phyloP scores from a whole-genome alignment of 352 stramenopile genomes.

The Phytopythium chamaehyphon region DNA sequence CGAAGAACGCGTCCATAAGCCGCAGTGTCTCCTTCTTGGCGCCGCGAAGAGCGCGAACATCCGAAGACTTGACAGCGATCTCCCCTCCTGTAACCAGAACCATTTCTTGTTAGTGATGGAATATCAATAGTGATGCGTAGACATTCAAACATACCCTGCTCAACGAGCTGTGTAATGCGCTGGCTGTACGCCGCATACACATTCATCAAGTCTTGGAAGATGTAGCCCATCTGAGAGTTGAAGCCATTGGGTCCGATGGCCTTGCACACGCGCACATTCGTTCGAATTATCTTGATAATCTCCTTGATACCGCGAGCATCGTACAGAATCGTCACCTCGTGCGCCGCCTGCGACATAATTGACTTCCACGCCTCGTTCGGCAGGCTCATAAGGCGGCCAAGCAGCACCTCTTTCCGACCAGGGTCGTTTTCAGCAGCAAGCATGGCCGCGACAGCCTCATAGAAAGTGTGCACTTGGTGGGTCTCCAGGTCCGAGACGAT shows the following conservation, averaged over 20 bases:
- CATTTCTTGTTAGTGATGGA: neutral
- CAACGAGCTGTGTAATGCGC: constrained; percentile 90
- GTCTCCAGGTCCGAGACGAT: constrained; percentile 98
- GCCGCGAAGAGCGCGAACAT: constrained; percentile 91
- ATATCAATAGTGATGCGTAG: neutral
- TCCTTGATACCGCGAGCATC: constrained; percentile 78
- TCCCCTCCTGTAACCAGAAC: constrained; percentile 57
- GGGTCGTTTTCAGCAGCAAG: constrained; percentile 69
- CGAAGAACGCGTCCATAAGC: constrained; percentile 96
- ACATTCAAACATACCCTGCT: constrained; percentile 32
- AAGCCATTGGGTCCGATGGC: constrained; percentile 94
- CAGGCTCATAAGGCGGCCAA: constrained; percentile 94
- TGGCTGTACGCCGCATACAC: constrained; percentile 99
- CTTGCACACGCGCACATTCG: constrained; percentile 96
- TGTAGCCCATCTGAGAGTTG: constrained; percentile 95
- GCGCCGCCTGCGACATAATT: constrained; percentile 74
- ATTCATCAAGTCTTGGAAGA: constrained; percentile 99
- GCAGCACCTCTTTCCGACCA: constrained; percentile 87
- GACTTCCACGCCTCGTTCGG: constrained; percentile 91
- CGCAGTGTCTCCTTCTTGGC: constrained; percentile 97
- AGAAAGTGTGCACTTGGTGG: constrained; percentile 99
- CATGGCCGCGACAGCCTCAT: constrained; percentile 95
- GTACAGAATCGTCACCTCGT: constrained; percentile 80
- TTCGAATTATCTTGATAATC: constrained; percentile 98
- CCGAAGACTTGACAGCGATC: constrained; percentile 93